Conservation (phyloP, 495 filamentous ascomycete genomes). For the Penicillium flavigenum region DNA sequence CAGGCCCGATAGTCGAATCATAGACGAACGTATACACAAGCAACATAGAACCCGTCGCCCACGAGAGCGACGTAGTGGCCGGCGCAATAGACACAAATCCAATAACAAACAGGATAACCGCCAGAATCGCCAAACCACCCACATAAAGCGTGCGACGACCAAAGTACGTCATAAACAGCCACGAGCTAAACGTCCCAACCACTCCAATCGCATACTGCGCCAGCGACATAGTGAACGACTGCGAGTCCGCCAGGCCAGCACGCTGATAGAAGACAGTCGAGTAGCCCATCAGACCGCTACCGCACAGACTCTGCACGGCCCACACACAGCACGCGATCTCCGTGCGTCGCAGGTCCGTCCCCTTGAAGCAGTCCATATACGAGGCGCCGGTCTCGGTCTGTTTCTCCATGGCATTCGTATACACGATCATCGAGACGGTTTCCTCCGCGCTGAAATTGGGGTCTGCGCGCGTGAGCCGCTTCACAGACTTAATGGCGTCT, state of each 20-base stretch:
- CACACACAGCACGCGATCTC: constrained; percentile 74
- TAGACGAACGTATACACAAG: constrained; percentile 60
- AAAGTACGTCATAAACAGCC: constrained; percentile 36
- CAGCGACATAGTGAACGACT: constrained; percentile 31
- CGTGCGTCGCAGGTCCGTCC: constrained; percentile 67
- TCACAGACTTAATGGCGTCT: constrained; percentile 63
- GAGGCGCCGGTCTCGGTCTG: constrained; percentile 60
- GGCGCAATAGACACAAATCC: constrained; percentile 62
- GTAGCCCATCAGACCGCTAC: constrained; percentile 73
- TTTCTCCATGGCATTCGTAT: constrained; percentile 71
- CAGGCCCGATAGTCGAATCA: constrained; percentile 56
- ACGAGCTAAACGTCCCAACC: constrained; percentile 28
- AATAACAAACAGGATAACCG: constrained; percentile 54
- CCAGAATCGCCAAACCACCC: constrained; percentile 45
- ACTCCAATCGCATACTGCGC: constrained; percentile 32
- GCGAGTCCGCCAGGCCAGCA: constrained; percentile 28
- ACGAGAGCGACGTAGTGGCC: constrained; percentile 37
- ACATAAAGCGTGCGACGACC: constrained; percentile 58
- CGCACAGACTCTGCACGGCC: constrained; percentile 75
- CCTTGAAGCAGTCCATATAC: constrained; percentile 71
- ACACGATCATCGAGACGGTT: constrained; percentile 77
- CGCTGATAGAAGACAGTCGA: constrained; percentile 70
- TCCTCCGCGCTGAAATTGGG: constrained; percentile 66
- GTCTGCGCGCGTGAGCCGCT: constrained; percentile 58
- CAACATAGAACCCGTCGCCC: constrained; percentile 55